Percentiles rank a stretch among this genome's conserved stretches.
phyloP scores from a whole-genome alignment of 2,329 filamentous ascomycete species.

The Cryphonectria japonica region DNA sequence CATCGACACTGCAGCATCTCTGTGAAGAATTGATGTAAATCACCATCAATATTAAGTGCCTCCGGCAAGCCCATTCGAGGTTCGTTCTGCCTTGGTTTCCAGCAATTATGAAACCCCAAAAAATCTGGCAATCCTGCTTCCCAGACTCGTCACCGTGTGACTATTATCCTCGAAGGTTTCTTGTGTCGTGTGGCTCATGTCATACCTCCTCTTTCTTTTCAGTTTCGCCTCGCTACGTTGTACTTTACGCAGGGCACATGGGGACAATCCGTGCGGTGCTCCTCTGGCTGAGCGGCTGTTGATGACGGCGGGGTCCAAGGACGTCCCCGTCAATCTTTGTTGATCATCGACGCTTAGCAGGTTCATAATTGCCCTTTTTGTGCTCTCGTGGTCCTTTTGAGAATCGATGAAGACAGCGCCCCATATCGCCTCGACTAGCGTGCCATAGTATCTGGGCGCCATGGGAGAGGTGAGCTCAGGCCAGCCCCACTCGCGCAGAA shows the following conservation, averaged over 20 bases:
- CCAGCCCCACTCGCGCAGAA: conserved; percentile 1
- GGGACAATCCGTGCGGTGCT: background rate
- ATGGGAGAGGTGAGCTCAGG: background rate
- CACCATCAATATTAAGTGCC: background rate
- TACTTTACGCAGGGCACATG: background rate
- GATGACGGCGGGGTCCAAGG: background rate
- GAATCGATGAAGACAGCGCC: background rate
- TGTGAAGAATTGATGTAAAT: background rate
- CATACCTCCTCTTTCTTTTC: background rate
- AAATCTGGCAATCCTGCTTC: background rate
- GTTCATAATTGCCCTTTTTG: background rate
- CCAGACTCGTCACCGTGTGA: background rate
- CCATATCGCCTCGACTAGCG: background rate
- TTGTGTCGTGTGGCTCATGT: background rate
- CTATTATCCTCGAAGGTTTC: background rate
- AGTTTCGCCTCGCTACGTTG: background rate
- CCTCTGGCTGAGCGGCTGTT: background rate
- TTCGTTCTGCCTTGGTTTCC: background rate
- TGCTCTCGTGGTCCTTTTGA: background rate
- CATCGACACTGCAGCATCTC: background rate
- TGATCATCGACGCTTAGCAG: background rate
- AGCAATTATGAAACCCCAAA: background rate
- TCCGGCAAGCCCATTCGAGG: background rate
- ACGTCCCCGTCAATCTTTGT: background rate
- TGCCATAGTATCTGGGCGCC: background rate